Evolutionary conservation across 345 rosid genomes (phyloP).

Genomic region (Populus tremula): DNA sequence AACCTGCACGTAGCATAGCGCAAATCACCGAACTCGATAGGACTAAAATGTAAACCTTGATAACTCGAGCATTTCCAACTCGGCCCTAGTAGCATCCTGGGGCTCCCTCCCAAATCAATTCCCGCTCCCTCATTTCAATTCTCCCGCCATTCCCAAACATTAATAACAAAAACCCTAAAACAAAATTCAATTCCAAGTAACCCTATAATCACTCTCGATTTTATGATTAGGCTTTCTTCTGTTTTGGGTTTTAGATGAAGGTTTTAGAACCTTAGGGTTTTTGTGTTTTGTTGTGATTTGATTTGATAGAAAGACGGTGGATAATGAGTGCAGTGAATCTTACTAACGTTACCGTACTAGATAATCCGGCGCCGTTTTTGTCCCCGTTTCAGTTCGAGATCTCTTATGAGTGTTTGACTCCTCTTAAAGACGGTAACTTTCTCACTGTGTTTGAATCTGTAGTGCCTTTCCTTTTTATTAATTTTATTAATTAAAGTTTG

Average conservation of each 20-base stretch:
- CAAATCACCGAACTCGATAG: too few species aligned
- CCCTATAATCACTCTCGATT: not conserved
- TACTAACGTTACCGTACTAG: conserved; percentile 85
- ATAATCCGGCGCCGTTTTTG: conserved; percentile 82
- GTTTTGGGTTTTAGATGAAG: conserved; percentile 7
- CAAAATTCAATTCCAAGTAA: not conserved
- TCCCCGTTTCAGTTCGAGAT: conserved; percentile 96
- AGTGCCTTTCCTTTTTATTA: not conserved
- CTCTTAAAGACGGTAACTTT: conserved; percentile 84
- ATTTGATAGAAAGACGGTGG: not conserved
- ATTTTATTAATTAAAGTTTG: not conserved
- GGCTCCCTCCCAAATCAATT: not conserved
- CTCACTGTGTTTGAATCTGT: not conserved
- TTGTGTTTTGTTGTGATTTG: not conserved
- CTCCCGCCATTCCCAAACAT: conserved; percentile 19
- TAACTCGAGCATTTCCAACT: not conserved
- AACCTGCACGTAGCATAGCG: too few species aligned
- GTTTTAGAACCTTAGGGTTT: conserved; percentile 3
- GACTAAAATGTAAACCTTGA: too few species aligned
- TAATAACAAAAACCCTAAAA: not conserved
- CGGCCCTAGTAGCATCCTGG: not conserved
- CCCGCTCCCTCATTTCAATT: conserved; percentile 25
- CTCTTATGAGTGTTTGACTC: conserved; percentile 90
- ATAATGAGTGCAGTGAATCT: conserved; percentile 89
- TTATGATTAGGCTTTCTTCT: not conserved